Evolutionary conservation across 768 basidiomycete genomes (phyloP), one percentile per base, ranked within the genome.

Genomic region (Epithele typhae): DNA sequence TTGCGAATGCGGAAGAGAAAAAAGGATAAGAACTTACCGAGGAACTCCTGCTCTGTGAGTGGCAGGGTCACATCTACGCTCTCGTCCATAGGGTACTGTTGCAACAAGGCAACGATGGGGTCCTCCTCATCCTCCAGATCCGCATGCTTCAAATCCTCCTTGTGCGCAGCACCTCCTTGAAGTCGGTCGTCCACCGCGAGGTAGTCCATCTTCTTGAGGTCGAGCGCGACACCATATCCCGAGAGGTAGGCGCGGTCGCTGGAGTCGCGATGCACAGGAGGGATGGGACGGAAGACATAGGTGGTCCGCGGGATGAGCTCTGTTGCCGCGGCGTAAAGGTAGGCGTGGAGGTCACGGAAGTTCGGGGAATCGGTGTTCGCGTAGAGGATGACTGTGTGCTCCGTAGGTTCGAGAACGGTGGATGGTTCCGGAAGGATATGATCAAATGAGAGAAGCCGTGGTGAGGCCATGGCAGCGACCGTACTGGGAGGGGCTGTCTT

Each of bases 191-290:
- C 96, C 7, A 97, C 69, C 4, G 86, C 92, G 11, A 97, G 77
- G 61, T 98, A 99, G 58, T 99, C 96, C 75, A 81, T 96, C 70
- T 94, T 96, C 73, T 99, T 99, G 56, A 99, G 66, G 55, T 95
- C 92, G 43, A 99, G 70, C 18, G 87, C 76, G 6, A 94, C 94
- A 3, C 96, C 96, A 56, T 92, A 99, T 4, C 95, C 95, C 3
- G 87, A 82, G 7, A 99, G 69, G 58, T 76, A 73, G 48, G 66
- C 76, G 4, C 66, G 60, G 18, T 63, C 54, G 1, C 57, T 57
- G 0, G 56, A 40, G 17, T 56, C 58, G 0, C 59, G 51, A 10
- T 46, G 47, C 5, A 45, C 44, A 1, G 78, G 71, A 3, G 84
- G 81, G 3, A 77, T 68, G 46, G 81, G 79, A n/a, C 92, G 78